Conservation (phyloP, 371 early-diverging fungal species). For the Rhizomucor miehei region DNA sequence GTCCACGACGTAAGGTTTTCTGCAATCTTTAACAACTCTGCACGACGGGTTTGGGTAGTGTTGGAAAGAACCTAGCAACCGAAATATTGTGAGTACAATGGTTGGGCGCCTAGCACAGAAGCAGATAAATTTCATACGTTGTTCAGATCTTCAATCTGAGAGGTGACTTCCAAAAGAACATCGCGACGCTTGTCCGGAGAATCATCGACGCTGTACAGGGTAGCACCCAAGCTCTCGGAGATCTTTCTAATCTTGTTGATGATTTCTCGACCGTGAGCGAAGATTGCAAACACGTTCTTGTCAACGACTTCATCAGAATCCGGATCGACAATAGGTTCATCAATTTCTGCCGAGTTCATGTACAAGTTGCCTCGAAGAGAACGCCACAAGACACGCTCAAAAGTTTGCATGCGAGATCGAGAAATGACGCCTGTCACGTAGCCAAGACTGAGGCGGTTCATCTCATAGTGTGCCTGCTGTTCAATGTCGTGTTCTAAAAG, state of each 20-base stretch:
- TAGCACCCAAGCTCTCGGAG: conserved; percentile 93
- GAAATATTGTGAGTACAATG: conserved; percentile 4
- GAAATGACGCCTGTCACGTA: conserved; percentile 92
- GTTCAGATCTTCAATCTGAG: conserved; percentile 50
- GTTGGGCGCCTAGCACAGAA: neutral
- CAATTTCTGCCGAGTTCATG: conserved; percentile 94
- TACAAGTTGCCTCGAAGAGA: conserved; percentile 96
- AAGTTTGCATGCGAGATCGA: conserved; percentile 77
- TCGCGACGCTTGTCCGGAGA: conserved; percentile 82
- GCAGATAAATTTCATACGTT: conserved; percentile 21
- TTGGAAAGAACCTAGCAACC: conserved; percentile 70
- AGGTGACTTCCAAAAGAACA: conserved; percentile 67
- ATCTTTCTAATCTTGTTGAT: conserved; percentile 91
- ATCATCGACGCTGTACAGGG: conserved; percentile 87
- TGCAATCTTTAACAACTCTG: conserved; percentile 81
- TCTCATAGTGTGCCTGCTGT: conserved; percentile 41
- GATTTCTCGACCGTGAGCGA: conserved; percentile 93
- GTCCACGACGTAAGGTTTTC: conserved; percentile 86
- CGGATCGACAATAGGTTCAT: conserved; percentile 82
- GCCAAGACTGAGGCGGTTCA: conserved; percentile 53
- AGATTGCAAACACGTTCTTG: conserved; percentile 96
- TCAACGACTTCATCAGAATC: conserved; percentile 75
- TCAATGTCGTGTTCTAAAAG: conserved; percentile 62
- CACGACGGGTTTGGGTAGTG: conserved; percentile 79
- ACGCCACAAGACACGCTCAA: conserved; percentile 96